phyloP scores from a whole-genome alignment of 164 flowering plant genomes.

The Brasenia schreberi region DNA sequence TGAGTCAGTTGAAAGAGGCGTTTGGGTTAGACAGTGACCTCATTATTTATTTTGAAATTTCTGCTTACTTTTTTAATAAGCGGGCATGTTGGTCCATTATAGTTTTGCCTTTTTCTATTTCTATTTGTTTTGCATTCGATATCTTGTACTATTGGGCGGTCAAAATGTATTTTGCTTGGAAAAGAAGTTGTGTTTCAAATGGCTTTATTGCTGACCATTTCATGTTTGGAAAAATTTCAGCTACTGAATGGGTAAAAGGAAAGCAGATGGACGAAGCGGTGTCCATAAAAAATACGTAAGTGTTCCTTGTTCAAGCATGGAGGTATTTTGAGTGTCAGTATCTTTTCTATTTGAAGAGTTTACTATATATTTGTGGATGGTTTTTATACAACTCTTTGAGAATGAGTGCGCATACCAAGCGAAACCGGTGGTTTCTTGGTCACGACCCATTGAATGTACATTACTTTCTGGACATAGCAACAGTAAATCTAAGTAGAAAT shows the following conservation, averaged over 20 bases:
- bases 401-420: no score
- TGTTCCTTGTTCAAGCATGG: not conserved
- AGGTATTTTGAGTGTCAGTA: not conserved
- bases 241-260: conserved; percentile 66
- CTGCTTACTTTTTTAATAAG: not conserved
- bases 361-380: not conserved
- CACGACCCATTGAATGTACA: no score
- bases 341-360: not conserved
- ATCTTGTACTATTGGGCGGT: not conserved
- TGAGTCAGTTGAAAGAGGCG: not conserved
- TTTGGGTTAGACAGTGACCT: not conserved
- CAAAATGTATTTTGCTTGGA: not conserved
- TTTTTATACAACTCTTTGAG: no score
- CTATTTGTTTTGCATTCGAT: not conserved
- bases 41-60: not conserved
- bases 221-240: conserved; percentile 14
- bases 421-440: no score
- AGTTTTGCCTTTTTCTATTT: not conserved
- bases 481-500: no score
- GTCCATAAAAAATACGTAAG: conserved; percentile 42
- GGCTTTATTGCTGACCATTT: not conserved
- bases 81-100: not conserved
- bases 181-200: not conserved
- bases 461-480: no score
- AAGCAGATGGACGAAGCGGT: conserved; percentile 46